Conservation (phyloP, 2,329 filamentous ascomycete species). For the Rosellinia necatrix region DNA sequence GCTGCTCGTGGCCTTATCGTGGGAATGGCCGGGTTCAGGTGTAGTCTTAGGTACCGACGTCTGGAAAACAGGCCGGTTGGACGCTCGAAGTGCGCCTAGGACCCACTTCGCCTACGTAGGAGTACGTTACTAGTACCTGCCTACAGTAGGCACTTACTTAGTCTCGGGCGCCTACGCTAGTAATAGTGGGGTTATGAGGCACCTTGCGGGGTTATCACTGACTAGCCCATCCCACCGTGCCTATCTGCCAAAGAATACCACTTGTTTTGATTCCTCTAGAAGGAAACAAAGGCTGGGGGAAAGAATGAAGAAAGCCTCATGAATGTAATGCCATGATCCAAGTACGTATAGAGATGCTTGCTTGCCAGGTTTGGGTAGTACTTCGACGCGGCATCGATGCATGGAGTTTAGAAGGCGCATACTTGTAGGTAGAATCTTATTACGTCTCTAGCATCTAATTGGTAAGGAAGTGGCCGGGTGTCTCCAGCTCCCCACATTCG, state of each 20-base stretch:
- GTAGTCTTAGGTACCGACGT: no score
- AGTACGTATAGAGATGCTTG: no score
- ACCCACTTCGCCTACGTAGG: background rate
- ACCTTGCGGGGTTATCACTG: conserved; percentile 21
- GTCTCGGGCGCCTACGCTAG: background rate
- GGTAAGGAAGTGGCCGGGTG: conserved; percentile 13
- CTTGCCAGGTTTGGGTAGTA: conserved; percentile 6
- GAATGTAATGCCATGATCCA: conserved; percentile 7
- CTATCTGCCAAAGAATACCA: background rate
- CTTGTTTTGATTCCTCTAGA: conserved; percentile 7
- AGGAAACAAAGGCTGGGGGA: conserved; percentile 15
- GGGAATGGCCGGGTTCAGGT: background rate
- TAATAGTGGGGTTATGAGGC: conserved; percentile 12
- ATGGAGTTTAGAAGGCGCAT: conserved; percentile 10
- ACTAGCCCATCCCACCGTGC: no score
- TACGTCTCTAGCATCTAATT: conserved; percentile 13
- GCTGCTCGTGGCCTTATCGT: conserved; percentile 17
- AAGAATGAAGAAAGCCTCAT: conserved; percentile 1
- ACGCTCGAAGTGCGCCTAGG: background rate
- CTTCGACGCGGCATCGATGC: background rate
- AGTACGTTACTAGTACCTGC: background rate
- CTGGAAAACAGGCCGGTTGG: background rate
- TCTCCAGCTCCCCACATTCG: conserved; percentile 25
- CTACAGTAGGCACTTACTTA: background rate
- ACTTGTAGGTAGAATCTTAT: no score